Conservation (phyloP, 805 yeast species). For the Pichia ethanolica region DNA sequence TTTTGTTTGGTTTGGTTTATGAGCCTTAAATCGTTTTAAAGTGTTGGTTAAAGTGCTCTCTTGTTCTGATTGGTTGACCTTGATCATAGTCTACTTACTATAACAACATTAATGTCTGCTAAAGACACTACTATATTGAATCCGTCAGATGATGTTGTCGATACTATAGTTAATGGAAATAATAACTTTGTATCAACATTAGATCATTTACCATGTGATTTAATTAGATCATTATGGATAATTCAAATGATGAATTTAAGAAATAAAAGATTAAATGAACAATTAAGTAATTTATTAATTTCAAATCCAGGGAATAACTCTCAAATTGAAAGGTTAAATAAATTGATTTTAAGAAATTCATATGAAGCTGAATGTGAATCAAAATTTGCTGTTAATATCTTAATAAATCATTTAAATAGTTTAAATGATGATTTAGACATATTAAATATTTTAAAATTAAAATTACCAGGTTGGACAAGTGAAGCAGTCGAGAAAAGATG, state of each 20-base stretch:
- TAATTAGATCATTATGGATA: slow-evolving; percentile 31
- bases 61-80: too few relatives aligned
- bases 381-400: slow-evolving; percentile 13
- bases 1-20: too few relatives aligned
- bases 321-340: slow-evolving; percentile 2
- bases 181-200: slow-evolving; percentile 31
- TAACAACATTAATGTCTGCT: too few relatives aligned
- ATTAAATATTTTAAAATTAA: neutral
- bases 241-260: slow-evolving; percentile 27
- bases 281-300: too few relatives aligned
- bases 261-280: slow-evolving; percentile 9
- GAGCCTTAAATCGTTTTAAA: too few relatives aligned
- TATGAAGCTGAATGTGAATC: slow-evolving; percentile 23
- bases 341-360: slow-evolving; percentile 15
- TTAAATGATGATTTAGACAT: slow-evolving; percentile 19
- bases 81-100: too few relatives aligned
- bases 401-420: slow-evolving; percentile 18
- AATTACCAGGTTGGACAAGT: slow-evolving; percentile 13
- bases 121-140: neutral
- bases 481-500: slow-evolving; percentile 13
- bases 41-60: too few relatives aligned
- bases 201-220: slow-evolving; percentile 34
- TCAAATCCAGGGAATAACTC: neutral
- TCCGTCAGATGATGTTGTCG: slow-evolving; percentile 7
- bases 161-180: slow-evolving; percentile 24